Percentiles rank a stretch among this genome's conserved stretches.
Conservation (phyloP, 805 yeast genomes). For the Pichia eremophila region DNA sequence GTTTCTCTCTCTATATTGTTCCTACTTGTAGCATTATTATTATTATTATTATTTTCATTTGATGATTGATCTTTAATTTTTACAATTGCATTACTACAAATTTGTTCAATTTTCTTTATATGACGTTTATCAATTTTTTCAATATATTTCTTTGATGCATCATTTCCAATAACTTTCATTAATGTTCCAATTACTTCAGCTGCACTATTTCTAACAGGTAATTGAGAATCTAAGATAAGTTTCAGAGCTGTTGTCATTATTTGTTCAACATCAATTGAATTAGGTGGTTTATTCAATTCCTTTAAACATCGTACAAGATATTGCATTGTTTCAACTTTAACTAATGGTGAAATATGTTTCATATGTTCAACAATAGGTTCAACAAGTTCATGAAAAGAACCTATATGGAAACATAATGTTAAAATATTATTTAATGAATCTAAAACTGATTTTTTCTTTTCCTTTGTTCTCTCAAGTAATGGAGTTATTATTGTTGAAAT, state of each 20-base stretch:
- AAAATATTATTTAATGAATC: conserved; percentile 62
- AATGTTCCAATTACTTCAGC: conserved; percentile 72
- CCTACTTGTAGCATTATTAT: too few species aligned
- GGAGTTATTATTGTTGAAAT: conserved; percentile 45
- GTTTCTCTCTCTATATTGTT: too few species aligned
- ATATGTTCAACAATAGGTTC: conserved; percentile 52
- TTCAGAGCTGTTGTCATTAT: conserved; percentile 50
- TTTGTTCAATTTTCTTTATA: conserved; percentile 52
- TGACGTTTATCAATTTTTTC: conserved; percentile 70
- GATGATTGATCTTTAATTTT: conserved; percentile 12
- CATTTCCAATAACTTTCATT: conserved; percentile 73
- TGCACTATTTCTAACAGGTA: conserved; percentile 70
- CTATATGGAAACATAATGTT: conserved; percentile 47
- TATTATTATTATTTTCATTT: too few species aligned
- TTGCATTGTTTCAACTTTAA: conserved; percentile 60
- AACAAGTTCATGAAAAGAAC: conserved; percentile 45
- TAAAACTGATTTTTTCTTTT: conserved; percentile 70
- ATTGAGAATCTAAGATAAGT: conserved; percentile 73
- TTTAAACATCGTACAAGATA: conserved; percentile 57
- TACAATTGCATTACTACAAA: conserved; percentile 46
- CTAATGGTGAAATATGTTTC: conserved; percentile 76
- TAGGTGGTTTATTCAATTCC: conserved; percentile 40
- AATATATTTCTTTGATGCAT: conserved; percentile 49
- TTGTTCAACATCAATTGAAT: conserved; percentile 41
- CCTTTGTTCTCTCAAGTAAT: conserved; percentile 75